Percentiles rank a stretch among this genome's conserved stretches.
phyloP scores from a whole-genome alignment of 495 filamentous ascomycete species.

The Cairneyella variabilis region DNA sequence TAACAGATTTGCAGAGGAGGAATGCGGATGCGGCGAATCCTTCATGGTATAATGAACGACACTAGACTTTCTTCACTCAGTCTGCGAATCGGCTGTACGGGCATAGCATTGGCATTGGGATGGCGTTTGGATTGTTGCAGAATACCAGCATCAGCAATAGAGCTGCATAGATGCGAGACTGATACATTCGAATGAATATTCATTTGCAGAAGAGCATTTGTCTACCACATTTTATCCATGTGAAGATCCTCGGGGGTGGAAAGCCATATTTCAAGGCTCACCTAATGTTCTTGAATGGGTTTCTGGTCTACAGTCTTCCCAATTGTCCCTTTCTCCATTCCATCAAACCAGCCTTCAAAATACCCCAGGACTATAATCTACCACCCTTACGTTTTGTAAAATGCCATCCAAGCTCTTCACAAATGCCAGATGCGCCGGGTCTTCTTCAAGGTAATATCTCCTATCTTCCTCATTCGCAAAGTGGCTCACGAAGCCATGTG shows the following conservation, averaged over 20 bases:
- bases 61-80: not conserved
- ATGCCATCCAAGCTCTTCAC: slow-evolving; percentile 31
- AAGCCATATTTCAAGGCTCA: too few species aligned
- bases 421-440: slow-evolving; percentile 47
- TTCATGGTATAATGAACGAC: slow-evolving; percentile 68
- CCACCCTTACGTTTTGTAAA: slow-evolving; percentile 37
- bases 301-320: too few species aligned
- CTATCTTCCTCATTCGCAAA: slow-evolving; percentile 55
- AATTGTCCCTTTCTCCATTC: too few species aligned
- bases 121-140: slow-evolving; percentile 22
- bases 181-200: not conserved
- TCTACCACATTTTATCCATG: not conserved
- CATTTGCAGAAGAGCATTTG: not conserved
- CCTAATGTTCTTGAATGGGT: too few species aligned
- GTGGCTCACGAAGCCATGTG: slow-evolving; percentile 59
- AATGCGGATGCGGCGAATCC: slow-evolving; percentile 96
- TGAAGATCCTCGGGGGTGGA: too few species aligned
- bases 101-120: slow-evolving; percentile 23
- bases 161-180: slow-evolving; percentile 20
- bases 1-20: slow-evolving; percentile 67
- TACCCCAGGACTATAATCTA: slow-evolving; percentile 39
- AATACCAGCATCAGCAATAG: slow-evolving; percentile 19
- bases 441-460: slow-evolving; percentile 50
- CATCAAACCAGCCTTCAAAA: slow-evolving; percentile 27
- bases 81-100: slow-evolving; percentile 6